Base-by-base conservation (phyloP, 1,284 basidiomycete genomes). In the Pseudozyma thailandica region DNA sequence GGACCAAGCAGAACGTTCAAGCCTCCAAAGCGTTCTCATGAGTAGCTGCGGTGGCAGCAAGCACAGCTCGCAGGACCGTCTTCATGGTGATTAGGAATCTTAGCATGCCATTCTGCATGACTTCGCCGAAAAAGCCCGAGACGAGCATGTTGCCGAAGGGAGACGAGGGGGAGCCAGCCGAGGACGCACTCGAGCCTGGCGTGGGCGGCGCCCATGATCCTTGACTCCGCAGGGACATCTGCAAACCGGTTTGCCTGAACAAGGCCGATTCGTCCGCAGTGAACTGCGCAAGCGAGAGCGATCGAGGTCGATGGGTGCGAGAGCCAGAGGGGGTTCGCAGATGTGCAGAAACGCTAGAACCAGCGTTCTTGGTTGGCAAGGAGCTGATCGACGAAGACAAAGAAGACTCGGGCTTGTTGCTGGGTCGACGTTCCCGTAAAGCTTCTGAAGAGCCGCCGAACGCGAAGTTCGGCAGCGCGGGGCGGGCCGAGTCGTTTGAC, bases 81-180 rank as follows among this genome's bases (percentile, higher is more conserved):
- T 64, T 62, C 44, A 60, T 58, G 13, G 66, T 70, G 6, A 70
- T 56, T 12, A 70, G 48, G 13, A 49, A 52, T 26, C 66, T 54
- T 4, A 60, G 60, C 56, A 64, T 70, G 47, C 60, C 56, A n/a
- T 60, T 59, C 43, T 63, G 66, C 60, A 53, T 56, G 12, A 54
- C 50, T 26, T 70, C 66, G 30, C 66, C 60, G 50, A 70, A 70
- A 56, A 59, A 70, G 42, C 66, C 66, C 18, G 66, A 64, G 45
- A 60, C 50, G 28, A 64, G 60, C 49, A 59, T 61, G 56, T 50
- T 60, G 48, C 56, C 60, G 9, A 64, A 64, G 2, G 66, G 66
- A 8, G 66, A 64, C 8, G 60, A 60, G 8, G 66, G 66, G 13
- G 66, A 70, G 26, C 55, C 60, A 21, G 65, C 45, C 23, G 65